These are phyloP conservation scores for Didymella pinodella DNA, from an alignment of 2,329 filamentous ascomycete species.

Conservation along the genomic window DNA sequence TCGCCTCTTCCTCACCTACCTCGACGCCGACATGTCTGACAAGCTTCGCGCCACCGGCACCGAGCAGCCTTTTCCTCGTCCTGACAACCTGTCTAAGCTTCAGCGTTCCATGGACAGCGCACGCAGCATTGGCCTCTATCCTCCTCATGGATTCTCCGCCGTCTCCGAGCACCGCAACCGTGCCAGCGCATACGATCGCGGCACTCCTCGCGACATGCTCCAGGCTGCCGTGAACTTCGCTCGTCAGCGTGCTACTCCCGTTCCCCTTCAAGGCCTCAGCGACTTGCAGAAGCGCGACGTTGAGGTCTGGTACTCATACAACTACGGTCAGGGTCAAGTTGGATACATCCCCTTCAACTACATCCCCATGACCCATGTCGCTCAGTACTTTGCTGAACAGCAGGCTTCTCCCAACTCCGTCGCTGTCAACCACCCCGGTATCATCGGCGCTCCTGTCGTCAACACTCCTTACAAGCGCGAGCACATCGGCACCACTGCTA, in stretches of 20 bases:
- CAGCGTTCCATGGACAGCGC: slow-evolving; percentile 88
- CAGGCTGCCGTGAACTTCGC: slow-evolving; percentile 32
- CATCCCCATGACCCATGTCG: slow-evolving; percentile 37
- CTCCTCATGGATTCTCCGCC: slow-evolving; percentile 76
- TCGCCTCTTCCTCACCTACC: slow-evolving; percentile 66
- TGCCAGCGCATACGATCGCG: slow-evolving; percentile 81
- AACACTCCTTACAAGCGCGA: slow-evolving; percentile 17
- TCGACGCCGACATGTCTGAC: slow-evolving; percentile 53
- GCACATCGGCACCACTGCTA: slow-evolving; percentile 10
- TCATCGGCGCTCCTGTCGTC: slow-evolving; percentile 33
- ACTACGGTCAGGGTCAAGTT: slow-evolving; percentile 30
- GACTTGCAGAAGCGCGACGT: slow-evolving; percentile 34
- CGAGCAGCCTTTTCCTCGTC: slow-evolving; percentile 77
- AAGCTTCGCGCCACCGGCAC: slow-evolving; percentile 63
- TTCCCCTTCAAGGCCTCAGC: slow-evolving; percentile 21
- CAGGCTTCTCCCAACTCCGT: slow-evolving; percentile 16
- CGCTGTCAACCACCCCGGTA: slow-evolving; percentile 27
- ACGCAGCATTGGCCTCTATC: slow-evolving; percentile 85
- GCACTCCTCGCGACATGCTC: slow-evolving; percentile 62
- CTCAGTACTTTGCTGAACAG: slow-evolving; percentile 31
- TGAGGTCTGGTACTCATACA: slow-evolving; percentile 36
- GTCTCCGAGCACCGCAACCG: slow-evolving; percentile 79
- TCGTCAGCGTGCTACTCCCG: slow-evolving; percentile 27
- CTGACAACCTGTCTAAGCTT: slow-evolving; percentile 88
- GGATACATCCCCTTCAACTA: slow-evolving; percentile 38